Evolutionary conservation across 768 basidiomycete genomes (phyloP), one percentile per base, ranked within the genome.

Genomic region (Phanerodontia chrysosporium): DNA sequence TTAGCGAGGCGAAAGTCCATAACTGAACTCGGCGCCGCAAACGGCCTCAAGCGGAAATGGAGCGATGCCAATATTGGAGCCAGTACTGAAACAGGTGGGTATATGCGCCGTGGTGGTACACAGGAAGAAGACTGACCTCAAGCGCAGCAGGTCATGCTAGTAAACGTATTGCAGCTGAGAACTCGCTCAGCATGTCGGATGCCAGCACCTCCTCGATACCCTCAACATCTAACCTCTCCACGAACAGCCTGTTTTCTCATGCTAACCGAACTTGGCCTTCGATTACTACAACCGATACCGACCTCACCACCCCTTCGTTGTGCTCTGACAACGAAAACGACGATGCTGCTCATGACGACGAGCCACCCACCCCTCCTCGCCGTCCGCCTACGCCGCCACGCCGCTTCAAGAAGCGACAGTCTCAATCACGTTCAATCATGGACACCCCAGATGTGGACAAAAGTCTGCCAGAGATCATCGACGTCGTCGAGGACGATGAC

Each of bases 251-350:
- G 51, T 27, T 57, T 57, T 2, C 58, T 62, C 1, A 52, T 5
- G 51, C 59, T 22, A 56, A 64, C 14, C 66, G 65, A 16, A 66
- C 67, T 12, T 68, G 63, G 76, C 57, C 77, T 64, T 58, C 77
- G 12, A 56, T 66, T 1, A 67, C 80, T 7, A 64, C 65, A 22
- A 73, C 71, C 14, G 78, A 75, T 51, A 74, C 75, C 1, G 77
- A 77, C 39, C 58, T 76, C 21, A 74, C 77, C 18, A 91, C 89
- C 0, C 89, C 89, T 0, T 90, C 88, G 0, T 74, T 91, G 16
- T 87, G 83, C 65, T 90, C 89, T 2, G 89, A 91, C 66, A 86
- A 87, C 58, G 87, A 85, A 39, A 72, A 73, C 51, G 80, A 80
- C 16, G 80, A 80, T 32, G 74, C 71, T 1, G 77, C 76, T 52